Evolutionary conservation across 2,329 filamentous ascomycete genomes (phyloP).

Genomic region (Aspergillus ibericus): DNA sequence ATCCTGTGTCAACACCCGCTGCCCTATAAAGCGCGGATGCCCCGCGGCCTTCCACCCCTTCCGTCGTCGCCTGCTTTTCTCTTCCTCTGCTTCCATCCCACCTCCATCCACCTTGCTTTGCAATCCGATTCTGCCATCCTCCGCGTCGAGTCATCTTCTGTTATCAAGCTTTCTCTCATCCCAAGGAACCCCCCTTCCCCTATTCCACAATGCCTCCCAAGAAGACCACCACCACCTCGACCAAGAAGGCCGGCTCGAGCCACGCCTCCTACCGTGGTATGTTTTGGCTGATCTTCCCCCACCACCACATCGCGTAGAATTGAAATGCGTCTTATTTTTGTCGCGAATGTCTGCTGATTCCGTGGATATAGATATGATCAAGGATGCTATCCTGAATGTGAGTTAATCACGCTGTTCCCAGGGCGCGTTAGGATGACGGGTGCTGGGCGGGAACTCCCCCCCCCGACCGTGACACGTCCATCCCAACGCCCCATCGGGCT

Average conservation of each 20-base stretch:
- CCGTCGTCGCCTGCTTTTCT: constrained; percentile 37
- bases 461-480: constrained; percentile 40
- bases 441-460: constrained; percentile 34
- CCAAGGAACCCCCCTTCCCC: constrained; percentile 10
- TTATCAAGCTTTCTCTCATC: constrained; percentile 16
- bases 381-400: constrained; percentile 69
- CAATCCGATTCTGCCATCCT: constrained; percentile 10
- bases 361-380: constrained; percentile 65
- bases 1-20: constrained; percentile 44
- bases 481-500: constrained; percentile 25
- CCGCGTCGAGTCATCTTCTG: constrained; percentile 15
- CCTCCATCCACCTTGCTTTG: constrained; percentile 18
- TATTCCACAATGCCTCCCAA: constrained; percentile 63
- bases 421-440: constrained; percentile 39
- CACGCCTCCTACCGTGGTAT: constrained; percentile 69
- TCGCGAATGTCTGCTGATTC: constrained; percentile 59
- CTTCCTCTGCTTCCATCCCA: constrained; percentile 21
- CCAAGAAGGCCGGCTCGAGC: constrained; percentile 59
- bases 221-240: constrained; percentile 54
- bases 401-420: constrained; percentile 58
- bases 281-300: constrained; percentile 47
- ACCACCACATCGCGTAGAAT: constrained; percentile 47
- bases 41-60: constrained; percentile 42
- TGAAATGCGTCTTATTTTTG: constrained; percentile 39
- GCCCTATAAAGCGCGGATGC: constrained; percentile 46